Evolutionary conservation across 768 basidiomycete genomes (phyloP).

Genomic region (Solioccasus polychromus): DNA sequence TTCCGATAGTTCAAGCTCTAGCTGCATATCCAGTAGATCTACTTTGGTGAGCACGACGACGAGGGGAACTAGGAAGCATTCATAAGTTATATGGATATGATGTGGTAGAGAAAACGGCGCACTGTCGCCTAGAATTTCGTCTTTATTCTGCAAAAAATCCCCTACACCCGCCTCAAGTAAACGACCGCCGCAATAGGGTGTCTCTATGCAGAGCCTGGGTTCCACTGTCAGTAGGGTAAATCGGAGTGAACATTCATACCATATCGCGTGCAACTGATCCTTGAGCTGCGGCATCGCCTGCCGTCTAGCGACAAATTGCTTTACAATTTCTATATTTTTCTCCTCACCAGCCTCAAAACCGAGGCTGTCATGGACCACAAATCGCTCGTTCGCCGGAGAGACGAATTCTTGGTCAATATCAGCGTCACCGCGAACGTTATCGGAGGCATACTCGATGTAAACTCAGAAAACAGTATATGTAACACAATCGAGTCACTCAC

Average conservation of each 20-base stretch:
- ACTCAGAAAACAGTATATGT: not conserved
- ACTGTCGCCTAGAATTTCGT: conserved; percentile 10
- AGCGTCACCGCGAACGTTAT: not conserved
- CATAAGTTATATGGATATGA: not conserved
- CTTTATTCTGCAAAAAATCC: conserved; percentile 4
- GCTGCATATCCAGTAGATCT: conserved; percentile 4
- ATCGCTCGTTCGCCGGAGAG: conserved; percentile 11
- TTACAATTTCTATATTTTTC: conserved; percentile 2
- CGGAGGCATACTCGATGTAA: conserved; percentile 3
- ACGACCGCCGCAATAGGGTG: conserved; percentile 12
- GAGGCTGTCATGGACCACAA: conserved; percentile 19
- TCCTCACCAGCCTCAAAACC: conserved; percentile 15
- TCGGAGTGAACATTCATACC: not conserved
- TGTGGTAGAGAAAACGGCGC: not conserved
- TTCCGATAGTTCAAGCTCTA: conserved; percentile 1
- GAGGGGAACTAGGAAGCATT: conserved; percentile 2
- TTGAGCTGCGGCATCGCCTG: not conserved
- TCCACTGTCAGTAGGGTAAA: not conserved
- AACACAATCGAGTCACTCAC: conserved; percentile 3
- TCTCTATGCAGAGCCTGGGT: conserved; percentile 16
- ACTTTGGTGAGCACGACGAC: conserved; percentile 17
- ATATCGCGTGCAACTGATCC: conserved; percentile 14
- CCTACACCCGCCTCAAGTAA: conserved; percentile 15
- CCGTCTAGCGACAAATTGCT: conserved; percentile 5
- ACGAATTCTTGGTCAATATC: conserved; percentile 14